Evolutionary conservation across 2,329 filamentous ascomycete genomes (phyloP).

Genomic region (Talaromyces marneffei): DNA sequence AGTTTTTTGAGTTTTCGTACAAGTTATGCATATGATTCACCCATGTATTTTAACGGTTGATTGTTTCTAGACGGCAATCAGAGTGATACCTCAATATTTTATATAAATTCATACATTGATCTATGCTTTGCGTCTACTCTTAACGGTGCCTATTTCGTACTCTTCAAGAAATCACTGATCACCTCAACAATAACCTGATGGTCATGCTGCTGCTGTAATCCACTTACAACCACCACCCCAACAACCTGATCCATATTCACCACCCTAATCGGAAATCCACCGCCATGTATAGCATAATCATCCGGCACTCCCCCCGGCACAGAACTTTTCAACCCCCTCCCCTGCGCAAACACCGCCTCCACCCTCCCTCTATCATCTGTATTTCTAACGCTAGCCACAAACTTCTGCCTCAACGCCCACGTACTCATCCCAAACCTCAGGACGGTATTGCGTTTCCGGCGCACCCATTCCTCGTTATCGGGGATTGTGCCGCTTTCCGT

Average conservation of each 20-base stretch:
- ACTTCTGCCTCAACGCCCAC: constrained; percentile 67
- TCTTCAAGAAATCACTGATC: constrained; percentile 47
- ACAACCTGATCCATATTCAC: constrained; percentile 69
- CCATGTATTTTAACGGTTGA: constrained; percentile 16
- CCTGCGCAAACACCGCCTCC: constrained; percentile 58
- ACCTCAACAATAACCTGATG: constrained; percentile 70
- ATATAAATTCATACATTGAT: constrained; percentile 4
- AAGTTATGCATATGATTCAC: constrained; percentile 15
- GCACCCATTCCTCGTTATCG: constrained; percentile 67
- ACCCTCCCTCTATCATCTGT: constrained; percentile 41
- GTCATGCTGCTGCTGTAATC: constrained; percentile 70
- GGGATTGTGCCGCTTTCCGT: constrained; percentile 62
- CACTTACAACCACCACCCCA: constrained; percentile 68
- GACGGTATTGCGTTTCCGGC: constrained; percentile 66
- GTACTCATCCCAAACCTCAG: constrained; percentile 64
- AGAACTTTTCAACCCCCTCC: constrained; percentile 55
- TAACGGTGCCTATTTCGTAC: neutral
- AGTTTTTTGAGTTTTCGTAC: constrained; percentile 13
- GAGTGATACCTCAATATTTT: constrained; percentile 13
- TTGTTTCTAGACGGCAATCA: constrained; percentile 15
- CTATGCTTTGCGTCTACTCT: neutral
- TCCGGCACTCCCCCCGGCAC: constrained; percentile 44
- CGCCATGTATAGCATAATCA: constrained; percentile 71
- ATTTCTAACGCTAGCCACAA: constrained; percentile 29
- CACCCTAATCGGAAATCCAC: constrained; percentile 67